Percentiles rank a stretch among this genome's conserved stretches.
These are phyloP conservation scores for Pseudogymnoascus sp. DNA, from an alignment of 2,329 filamentous ascomycete genomes.

Conservation along the genomic window DNA sequence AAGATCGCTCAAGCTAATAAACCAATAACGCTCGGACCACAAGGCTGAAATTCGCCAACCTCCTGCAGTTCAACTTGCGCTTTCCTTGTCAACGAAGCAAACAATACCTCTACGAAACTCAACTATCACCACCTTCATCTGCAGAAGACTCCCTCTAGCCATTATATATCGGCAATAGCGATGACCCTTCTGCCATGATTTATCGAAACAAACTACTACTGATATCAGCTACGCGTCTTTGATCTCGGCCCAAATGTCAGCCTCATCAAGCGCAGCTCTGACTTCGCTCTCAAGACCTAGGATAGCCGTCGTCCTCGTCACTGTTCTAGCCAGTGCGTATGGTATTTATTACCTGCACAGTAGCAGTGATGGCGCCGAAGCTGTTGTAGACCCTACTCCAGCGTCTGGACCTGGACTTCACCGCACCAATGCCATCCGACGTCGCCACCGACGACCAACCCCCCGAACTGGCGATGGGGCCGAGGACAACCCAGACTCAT, in stretches of 20 bases:
- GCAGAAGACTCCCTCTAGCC: background rate
- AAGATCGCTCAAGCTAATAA: background rate
- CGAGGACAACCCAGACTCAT: constrained; percentile 34
- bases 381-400: constrained; percentile 3
- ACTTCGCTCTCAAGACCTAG: constrained; percentile 44
- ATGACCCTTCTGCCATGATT: background rate
- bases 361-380: constrained; percentile 22
- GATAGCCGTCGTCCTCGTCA: constrained; percentile 46
- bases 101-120: background rate
- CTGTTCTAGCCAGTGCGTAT: constrained; percentile 48
- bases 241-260: constrained; percentile 21
- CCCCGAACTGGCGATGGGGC: constrained; percentile 24
- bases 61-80: background rate
- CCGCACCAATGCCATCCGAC: constrained; percentile 60
- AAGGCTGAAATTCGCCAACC: constrained; percentile 8
- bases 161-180: background rate
- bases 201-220: background rate
- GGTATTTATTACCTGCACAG: constrained; percentile 51
- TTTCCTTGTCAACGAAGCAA: background rate
- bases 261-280: constrained; percentile 42
- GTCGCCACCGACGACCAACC: constrained; percentile 29
- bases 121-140: background rate
- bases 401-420: constrained; percentile 36
- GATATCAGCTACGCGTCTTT: background rate
- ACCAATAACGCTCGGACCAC: background rate